These are phyloP conservation scores for Trichosporon sp. DNA, from an alignment of 1,284 basidiomycete species.

Conservation along the genomic window DNA sequence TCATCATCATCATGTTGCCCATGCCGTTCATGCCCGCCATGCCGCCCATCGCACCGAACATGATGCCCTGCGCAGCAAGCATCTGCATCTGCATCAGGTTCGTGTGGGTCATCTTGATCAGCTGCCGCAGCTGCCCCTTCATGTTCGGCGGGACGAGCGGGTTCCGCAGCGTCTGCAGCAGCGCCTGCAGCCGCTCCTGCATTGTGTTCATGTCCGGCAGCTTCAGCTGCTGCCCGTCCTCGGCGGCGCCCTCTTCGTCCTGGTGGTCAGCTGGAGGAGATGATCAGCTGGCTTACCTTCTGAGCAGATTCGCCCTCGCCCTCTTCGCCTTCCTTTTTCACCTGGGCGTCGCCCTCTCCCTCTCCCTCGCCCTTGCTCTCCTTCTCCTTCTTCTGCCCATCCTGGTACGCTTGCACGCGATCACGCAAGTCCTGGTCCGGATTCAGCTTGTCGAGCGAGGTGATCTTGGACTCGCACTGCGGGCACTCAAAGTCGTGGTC, in stretches of 20 bases:
- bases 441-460: conserved; percentile 75
- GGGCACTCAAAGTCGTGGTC: conserved; percentile 91
- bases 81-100: conserved; percentile 43
- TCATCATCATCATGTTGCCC: conserved; percentile 19
- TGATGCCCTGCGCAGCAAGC: conserved; percentile 30
- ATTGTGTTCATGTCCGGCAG: conserved; percentile 24
- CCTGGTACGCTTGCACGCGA: conserved; percentile 73
- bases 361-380: too few relatives aligned
- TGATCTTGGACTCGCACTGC: conserved; percentile 76
- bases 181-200: conserved; percentile 20
- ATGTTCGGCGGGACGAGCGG: conserved; percentile 23
- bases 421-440: conserved; percentile 72
- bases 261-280: not conserved
- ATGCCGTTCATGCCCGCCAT: conserved; percentile 22
- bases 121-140: conserved; percentile 26
- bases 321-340: conserved; percentile 31
- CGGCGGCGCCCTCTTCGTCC: conserved; percentile 2
- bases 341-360: conserved; percentile 45
- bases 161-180: conserved; percentile 39
- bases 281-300: conserved; percentile 22
- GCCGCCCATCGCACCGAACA: conserved; percentile 9
- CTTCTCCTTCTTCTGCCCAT: conserved; percentile 72
- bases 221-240: not conserved
- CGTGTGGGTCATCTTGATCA: conserved; percentile 38
- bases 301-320: conserved; percentile 41